Conservation (phyloP, 495 filamentous ascomycete genomes). For the Neurospora sp. region DNA sequence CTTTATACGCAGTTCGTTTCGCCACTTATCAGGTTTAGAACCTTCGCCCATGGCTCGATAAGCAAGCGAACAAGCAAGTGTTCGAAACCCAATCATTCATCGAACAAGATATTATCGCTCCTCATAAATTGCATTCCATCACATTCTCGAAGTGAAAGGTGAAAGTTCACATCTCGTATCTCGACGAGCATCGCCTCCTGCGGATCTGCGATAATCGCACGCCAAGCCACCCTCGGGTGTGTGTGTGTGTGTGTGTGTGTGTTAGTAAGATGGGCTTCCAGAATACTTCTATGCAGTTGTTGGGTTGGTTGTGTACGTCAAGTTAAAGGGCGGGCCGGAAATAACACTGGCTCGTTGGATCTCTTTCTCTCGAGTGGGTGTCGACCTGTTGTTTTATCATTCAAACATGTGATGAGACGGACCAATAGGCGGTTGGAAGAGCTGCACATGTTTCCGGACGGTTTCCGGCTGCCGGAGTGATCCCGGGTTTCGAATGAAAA, state of each 20-base stretch:
- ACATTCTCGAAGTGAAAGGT: neutral
- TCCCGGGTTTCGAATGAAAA: neutral
- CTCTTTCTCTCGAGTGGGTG: neutral
- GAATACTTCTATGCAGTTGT: neutral
- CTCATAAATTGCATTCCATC: neutral
- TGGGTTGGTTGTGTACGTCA: neutral
- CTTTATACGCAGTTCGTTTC: neutral
- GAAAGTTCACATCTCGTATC: neutral
- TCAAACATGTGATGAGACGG: neutral
- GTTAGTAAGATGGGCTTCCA: neutral
- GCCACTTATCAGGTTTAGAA: neutral
- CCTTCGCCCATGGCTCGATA: neutral
- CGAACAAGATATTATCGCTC: neutral
- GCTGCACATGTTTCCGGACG: neutral
- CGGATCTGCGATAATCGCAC: neutral
- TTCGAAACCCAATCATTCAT: neutral
- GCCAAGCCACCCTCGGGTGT: neutral
- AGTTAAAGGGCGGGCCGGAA: neutral
- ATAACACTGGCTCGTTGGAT: neutral
- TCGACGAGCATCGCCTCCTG: neutral
- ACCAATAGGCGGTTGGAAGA: neutral
- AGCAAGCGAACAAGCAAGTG: neutral
- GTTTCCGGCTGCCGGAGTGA: neutral
- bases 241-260: neutral
- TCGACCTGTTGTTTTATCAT: neutral